Evolutionary conservation across 2,329 filamentous ascomycete genomes (phyloP), one percentile per base, ranked within the genome.

Genomic region (Epichloe festucae): DNA sequence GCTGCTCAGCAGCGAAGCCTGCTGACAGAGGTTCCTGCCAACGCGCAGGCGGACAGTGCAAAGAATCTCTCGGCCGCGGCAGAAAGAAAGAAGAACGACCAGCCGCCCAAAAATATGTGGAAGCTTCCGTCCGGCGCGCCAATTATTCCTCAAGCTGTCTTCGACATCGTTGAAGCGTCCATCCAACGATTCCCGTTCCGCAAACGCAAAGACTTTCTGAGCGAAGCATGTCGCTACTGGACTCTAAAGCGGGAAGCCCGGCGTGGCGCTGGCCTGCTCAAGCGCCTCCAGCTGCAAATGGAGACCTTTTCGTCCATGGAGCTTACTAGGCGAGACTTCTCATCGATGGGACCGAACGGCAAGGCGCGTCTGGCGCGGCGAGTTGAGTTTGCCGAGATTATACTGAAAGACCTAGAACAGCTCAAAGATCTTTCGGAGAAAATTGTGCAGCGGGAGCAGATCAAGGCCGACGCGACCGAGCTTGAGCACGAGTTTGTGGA

Each of bases 231-330:
- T 70, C 89, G 89, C 59, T 98, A 97, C 69, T 98, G 93, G 93
- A 97, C 93, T 0, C 69, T 98, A 56, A 98, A 98, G 71, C 82
- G 93, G 52, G 93, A 98, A 67, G 87, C 91, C 55, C 82, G 93
- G 36, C 79, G 93, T 53, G 93, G 93, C 46, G 93, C 93, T 34
- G 89, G 93, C 4, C 74, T 98, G 51, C 77, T 98, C 54, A 97
- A 97, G 70, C 82, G 93, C 38, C 75, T 98, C 19, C 93, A 98
- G 65, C 72, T 97, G 52, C 90, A 96, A 66, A 86, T 96, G 77
- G 91, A 97, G 67, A 88, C 89, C 0, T 98, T 97, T 67, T 91
- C 91, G 6, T 95, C 89, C 0, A 95, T 96, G 85, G 93, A 98
- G 68, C 84, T 98, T 57, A 96, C 93, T 2, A 80, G 93, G 49